These are phyloP conservation scores for Bonia amplexicaulis DNA, from an alignment of 176 grass and related monocot genomes.

Conservation along the genomic window DNA sequence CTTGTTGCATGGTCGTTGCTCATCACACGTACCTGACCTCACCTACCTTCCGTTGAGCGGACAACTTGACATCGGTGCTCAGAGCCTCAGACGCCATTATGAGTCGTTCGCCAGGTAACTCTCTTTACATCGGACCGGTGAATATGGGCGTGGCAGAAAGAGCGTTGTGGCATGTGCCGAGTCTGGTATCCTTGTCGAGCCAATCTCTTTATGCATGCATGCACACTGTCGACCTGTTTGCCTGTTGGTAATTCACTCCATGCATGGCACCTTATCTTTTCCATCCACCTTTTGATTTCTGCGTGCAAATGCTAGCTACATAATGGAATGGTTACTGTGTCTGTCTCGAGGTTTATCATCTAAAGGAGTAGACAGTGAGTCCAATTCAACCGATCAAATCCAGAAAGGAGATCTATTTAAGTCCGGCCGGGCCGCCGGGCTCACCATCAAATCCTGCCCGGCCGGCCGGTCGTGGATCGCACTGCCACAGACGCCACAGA, in stretches of 20 bases:
- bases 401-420: background rate
- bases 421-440: background rate
- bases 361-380: background rate
- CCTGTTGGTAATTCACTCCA: background rate
- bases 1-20: background rate
- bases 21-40: background rate
- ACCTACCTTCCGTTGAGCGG: background rate
- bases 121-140: background rate
- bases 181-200: slow-evolving; percentile 16
- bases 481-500: background rate
- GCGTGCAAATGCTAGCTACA: background rate
- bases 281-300: background rate
- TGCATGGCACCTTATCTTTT: background rate
- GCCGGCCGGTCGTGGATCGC: background rate
- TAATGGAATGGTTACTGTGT: background rate
- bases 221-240: slow-evolving; percentile 6
- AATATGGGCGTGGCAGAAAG: slow-evolving; percentile 34
- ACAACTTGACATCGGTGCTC: slow-evolving; percentile 15
- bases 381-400: slow-evolving; percentile 22
- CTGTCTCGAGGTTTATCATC: background rate
- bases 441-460: slow-evolving; percentile 1
- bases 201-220: background rate
- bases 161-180: slow-evolving; percentile 24
- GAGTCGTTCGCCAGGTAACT: background rate
- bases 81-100: slow-evolving; percentile 10